phyloP scores from a whole-genome alignment of 371 early-diverging fungal species.

The Umbelopsis sp. region DNA sequence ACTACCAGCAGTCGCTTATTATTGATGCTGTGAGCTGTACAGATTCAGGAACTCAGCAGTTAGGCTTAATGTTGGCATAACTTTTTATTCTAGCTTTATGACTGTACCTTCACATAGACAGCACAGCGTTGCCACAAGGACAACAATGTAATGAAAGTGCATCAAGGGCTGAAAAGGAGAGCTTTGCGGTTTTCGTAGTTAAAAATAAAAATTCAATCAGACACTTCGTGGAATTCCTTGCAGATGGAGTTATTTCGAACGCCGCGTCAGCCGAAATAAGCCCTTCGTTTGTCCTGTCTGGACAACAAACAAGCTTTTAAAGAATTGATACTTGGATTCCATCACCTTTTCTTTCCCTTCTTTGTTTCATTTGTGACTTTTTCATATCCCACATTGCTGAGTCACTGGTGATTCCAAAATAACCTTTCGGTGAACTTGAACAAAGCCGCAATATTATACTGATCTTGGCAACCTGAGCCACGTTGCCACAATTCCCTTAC shows the following conservation, averaged over 20 bases:
- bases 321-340: too few species aligned
- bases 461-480: too few species aligned
- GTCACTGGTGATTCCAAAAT: too few species aligned
- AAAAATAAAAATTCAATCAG: neutral
- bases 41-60: neutral
- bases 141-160: neutral
- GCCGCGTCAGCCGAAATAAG: neutral
- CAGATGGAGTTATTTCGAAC: neutral
- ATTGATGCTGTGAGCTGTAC: conserved; percentile 1
- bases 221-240: conserved; percentile 1
- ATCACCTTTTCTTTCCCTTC: too few species aligned
- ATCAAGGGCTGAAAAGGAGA: neutral
- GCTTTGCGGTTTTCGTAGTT: neutral
- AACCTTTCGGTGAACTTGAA: too few species aligned
- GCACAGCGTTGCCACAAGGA: neutral
- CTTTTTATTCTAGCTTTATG: neutral
- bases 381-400: too few species aligned
- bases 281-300: too few species aligned
- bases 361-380: too few species aligned
- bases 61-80: neutral
- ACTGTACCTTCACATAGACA: neutral
- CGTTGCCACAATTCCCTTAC: too few species aligned
- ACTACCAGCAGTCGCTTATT: neutral
- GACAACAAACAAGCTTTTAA: too few species aligned
- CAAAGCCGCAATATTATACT: too few species aligned